Evolutionary conservation across 2,329 filamentous ascomycete genomes (phyloP), one percentile per base, ranked within the genome.

Genomic region (Dactylellina parvicollis): DNA sequence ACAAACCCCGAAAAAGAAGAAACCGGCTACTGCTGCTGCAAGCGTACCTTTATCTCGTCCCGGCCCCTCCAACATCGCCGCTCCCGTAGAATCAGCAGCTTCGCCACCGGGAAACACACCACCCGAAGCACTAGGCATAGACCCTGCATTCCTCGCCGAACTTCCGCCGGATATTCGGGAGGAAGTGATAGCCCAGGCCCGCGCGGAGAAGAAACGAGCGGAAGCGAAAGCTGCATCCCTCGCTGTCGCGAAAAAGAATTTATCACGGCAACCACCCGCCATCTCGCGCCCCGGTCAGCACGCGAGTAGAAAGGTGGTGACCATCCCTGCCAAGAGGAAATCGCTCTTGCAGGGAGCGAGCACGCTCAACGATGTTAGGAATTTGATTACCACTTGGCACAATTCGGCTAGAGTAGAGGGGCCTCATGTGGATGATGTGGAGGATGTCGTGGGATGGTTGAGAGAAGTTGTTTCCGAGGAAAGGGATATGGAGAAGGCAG

Each of bases 391-490:
- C 61, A 87, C 87, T 2, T 99, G 95, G 95, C 86, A 92, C 75
- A 79, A 82, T 1, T 88, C 89, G 72, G 96, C 94, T 73, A 82
- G 80, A 34, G 83, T 84, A 3, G 89, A 93, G 2, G 92, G 91
- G 0, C 95, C 95, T 1, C 92, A 95, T 80, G 81, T 82, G 0
- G 88, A 90, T 66, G 95, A 99, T 80, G 89, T 94, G 0, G 85
- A 85, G 40, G 88, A 93, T 36, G 83, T 98, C 72, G 86, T 85
- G 60, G 86, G 83, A 77, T 98, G 96, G 80, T 80, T 98, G 28
- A 83, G 80, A 3, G 85, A 85, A 24, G 91, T 98, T 0, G 85
- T 96, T 0, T 73, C 82, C 0, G 89, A 94, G 66, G 95, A 98
- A 80, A 84, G 85, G 67, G 89, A 97, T 79, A 84, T 95, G 81